Percentiles rank a stretch among this genome's conserved stretches.
Evolutionary conservation across 768 basidiomycete species (phyloP).

Genomic region (Russula vinacea): DNA sequence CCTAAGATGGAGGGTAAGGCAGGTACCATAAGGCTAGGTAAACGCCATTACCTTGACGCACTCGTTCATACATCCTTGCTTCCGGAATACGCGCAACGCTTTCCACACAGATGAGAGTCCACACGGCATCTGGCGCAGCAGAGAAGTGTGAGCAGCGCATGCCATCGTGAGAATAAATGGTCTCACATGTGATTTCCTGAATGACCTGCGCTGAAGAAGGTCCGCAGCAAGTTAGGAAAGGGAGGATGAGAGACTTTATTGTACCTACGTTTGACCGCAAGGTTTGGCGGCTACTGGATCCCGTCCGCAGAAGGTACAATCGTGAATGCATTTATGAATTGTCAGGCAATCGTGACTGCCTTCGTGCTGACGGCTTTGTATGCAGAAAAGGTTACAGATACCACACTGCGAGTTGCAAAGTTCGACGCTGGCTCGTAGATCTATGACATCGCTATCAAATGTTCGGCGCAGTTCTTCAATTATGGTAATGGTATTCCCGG

Average conservation of each 20-base stretch:
- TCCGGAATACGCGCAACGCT: conserved; percentile 46
- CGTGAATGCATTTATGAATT: conserved; percentile 45
- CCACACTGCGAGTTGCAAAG: conserved; percentile 50
- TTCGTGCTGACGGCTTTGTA: conserved; percentile 47
- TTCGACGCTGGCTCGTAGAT: conserved; percentile 46
- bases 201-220: conserved; percentile 50
- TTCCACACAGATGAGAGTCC: conserved; percentile 52
- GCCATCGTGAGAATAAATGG: too few relatives aligned
- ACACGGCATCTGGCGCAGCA: conserved; percentile 42
- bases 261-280: conserved; percentile 50
- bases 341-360: conserved; percentile 51
- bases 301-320: conserved; percentile 46
- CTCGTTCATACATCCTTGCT: conserved; percentile 48
- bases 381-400: conserved; percentile 49
- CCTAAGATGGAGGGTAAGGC: conserved; percentile 35
- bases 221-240: neutral
- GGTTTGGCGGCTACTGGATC: conserved; percentile 25
- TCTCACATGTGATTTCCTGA: conserved; percentile 51
- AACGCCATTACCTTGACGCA: conserved; percentile 47
- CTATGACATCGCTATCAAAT: conserved; percentile 45
- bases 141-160: conserved; percentile 28
- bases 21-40: neutral
- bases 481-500: conserved; percentile 43
- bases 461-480: conserved; percentile 47
- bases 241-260: neutral